Evolutionary conservation across 2,329 filamentous ascomycete species (phyloP).

Genomic region (Zasmidium citrigriseum): DNA sequence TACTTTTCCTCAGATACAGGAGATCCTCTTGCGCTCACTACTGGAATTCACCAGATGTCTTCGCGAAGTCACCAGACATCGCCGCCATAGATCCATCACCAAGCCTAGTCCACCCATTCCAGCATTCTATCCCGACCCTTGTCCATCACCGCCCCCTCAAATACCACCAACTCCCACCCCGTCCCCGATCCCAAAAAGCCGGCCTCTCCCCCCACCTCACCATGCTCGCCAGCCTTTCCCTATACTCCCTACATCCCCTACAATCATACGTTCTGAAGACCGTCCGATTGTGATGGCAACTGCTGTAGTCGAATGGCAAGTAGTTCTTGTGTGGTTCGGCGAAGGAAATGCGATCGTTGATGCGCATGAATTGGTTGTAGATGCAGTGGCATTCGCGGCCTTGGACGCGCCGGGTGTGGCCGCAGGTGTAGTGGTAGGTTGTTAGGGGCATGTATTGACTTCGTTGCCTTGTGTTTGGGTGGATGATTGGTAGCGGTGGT

Average conservation of each 20-base stretch:
- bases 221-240: slow-evolving; percentile 3
- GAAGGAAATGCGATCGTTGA: slow-evolving; percentile 20
- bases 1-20: too few species aligned
- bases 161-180: slow-evolving; percentile 16
- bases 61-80: too few species aligned
- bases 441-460: slow-evolving; percentile 23
- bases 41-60: too few species aligned
- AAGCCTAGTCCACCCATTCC: background rate
- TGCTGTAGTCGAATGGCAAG: slow-evolving; percentile 21
- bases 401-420: slow-evolving; percentile 24
- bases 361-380: slow-evolving; percentile 23
- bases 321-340: slow-evolving; percentile 9
- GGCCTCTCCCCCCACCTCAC: slow-evolving; percentile 8
- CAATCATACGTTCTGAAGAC: slow-evolving; percentile 14
- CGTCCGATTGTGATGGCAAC: slow-evolving; percentile 17
- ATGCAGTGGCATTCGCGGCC: slow-evolving; percentile 26
- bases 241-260: slow-evolving; percentile 8
- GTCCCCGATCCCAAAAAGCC: slow-evolving; percentile 2
- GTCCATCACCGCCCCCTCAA: slow-evolving; percentile 1
- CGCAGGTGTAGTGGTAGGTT: slow-evolving; percentile 27
- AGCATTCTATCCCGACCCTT: background rate
- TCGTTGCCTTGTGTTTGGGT: background rate
- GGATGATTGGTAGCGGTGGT: background rate
- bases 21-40: too few species aligned
- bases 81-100: too few species aligned